These are phyloP conservation scores for Cynanchum wilfordii DNA, from an alignment of 257 asterid genomes.

Conservation along the genomic window DNA sequence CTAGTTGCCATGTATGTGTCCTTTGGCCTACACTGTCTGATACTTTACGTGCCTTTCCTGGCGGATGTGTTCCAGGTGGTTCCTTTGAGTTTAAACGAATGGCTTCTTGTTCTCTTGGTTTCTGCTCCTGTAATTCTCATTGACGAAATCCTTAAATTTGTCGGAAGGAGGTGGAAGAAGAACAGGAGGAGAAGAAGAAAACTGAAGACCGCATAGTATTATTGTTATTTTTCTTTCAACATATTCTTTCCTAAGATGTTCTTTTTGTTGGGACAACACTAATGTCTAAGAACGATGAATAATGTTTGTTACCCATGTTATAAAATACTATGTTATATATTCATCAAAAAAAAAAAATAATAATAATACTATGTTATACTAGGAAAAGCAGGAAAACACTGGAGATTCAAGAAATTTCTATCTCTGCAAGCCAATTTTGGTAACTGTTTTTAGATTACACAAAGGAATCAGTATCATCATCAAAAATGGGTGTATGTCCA, in stretches of 20 bases:
- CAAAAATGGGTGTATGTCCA: constrained; percentile 12
- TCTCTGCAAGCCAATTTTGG: not conserved
- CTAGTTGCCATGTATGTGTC: constrained; percentile 74
- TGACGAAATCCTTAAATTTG: constrained; percentile 65
- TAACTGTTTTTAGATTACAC: not conserved
- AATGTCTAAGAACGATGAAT: not conserved
- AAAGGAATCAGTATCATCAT: constrained; percentile 29
- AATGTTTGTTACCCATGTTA: not conserved
- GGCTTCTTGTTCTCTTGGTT: constrained; percentile 57
- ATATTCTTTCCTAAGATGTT: not conserved
- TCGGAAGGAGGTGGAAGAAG: constrained; percentile 43
- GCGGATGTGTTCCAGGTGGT: constrained; percentile 68
- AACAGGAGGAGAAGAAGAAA: constrained; percentile 30
- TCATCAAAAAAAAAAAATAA: too few species aligned
- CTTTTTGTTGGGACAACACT: not conserved
- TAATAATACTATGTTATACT: too few species aligned
- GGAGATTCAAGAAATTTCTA: not conserved
- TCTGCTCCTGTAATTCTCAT: constrained; percentile 67
- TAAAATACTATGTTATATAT: too few species aligned
- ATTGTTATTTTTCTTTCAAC: not conserved
- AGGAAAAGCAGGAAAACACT: not conserved
- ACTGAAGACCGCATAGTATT: constrained; percentile 34
- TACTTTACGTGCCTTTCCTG: constrained; percentile 63
- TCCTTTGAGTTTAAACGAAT: constrained; percentile 57
- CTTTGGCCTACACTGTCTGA: constrained; percentile 52